These are phyloP conservation scores for Globisporangium mamillatum DNA, from an alignment of 352 stramenopile genomes.

Conservation along the genomic window DNA sequence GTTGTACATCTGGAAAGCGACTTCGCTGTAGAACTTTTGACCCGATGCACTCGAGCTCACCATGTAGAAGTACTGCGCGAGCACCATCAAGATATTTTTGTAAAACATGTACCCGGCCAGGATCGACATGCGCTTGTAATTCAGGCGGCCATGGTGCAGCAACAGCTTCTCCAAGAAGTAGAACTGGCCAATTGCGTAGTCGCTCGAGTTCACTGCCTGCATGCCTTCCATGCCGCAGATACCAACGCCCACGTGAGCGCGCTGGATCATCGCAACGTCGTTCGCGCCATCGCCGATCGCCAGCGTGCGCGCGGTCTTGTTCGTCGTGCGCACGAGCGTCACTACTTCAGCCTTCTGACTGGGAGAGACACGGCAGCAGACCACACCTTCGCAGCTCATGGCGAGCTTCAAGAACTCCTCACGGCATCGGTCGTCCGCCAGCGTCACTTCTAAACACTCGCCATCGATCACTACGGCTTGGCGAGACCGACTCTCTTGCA, in stretches of 20 bases:
- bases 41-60: constrained; percentile 91
- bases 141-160: constrained; percentile 96
- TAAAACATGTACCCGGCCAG: constrained; percentile 98
- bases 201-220: constrained; percentile 95
- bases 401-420: constrained; percentile 65
- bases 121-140: constrained; percentile 95
- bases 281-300: constrained; percentile 93
- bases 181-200: constrained; percentile 99
- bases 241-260: constrained; percentile 87
- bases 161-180: constrained; percentile 93
- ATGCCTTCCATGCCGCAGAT: constrained; percentile 91
- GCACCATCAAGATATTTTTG: constrained; percentile 95
- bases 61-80: constrained; percentile 90
- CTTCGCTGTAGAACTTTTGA: constrained; percentile 80
- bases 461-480: constrained; percentile 70
- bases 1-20: constrained; percentile 90
- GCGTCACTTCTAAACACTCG: constrained; percentile 61
- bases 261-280: constrained; percentile 94
- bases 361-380: constrained; percentile 81
- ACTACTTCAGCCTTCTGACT: constrained; percentile 83
- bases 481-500: constrained; percentile 24
- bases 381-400: constrained; percentile 68
- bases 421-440: constrained; percentile 51
- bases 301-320: constrained; percentile 67
- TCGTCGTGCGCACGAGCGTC: constrained; percentile 47